Percentiles rank a stretch among this genome's conserved stretches.
phyloP scores from a whole-genome alignment of 495 filamentous ascomycete species.

The Penicillium coffeae region DNA sequence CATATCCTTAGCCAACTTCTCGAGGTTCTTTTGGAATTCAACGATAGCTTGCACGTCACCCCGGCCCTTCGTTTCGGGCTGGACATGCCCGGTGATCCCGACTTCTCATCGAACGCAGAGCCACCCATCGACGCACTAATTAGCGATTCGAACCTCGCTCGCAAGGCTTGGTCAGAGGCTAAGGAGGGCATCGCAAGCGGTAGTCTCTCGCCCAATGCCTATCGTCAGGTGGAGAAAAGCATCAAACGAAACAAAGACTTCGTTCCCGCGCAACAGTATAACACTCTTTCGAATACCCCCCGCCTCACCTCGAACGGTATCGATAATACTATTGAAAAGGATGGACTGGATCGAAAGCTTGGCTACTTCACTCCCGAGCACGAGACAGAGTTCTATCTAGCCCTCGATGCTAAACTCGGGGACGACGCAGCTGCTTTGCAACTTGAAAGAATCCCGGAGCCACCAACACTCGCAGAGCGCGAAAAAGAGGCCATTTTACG shows the following conservation, averaged over 20 bases:
- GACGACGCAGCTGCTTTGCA: conserved; percentile 38
- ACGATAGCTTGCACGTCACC: conserved; percentile 71
- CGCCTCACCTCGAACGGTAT: conserved; percentile 23
- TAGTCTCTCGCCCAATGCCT: conserved; percentile 33
- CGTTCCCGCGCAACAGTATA: conserved; percentile 33
- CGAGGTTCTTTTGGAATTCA: conserved; percentile 83
- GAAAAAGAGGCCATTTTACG: conserved; percentile 60
- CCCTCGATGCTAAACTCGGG: conserved; percentile 64
- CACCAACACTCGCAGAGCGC: conserved; percentile 42
- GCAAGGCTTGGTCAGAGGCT: conserved; percentile 42
- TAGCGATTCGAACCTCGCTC: conserved; percentile 36
- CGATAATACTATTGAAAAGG: conserved; percentile 13
- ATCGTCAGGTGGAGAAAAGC: conserved; percentile 37
- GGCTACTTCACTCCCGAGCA: conserved; percentile 71
- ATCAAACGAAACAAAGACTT: conserved; percentile 39
- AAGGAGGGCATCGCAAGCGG: conserved; percentile 39
- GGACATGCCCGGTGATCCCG: conserved; percentile 40
- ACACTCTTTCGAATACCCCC: conserved; percentile 26
- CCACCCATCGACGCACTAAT: conserved; percentile 34
- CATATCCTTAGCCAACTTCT: conserved; percentile 58
- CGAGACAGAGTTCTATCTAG: conserved; percentile 73
- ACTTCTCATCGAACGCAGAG: conserved; percentile 36
- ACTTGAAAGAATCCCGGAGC: conserved; percentile 34
- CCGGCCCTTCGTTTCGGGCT: conserved; percentile 66
- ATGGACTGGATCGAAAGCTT: conserved; percentile 25